Base-by-base conservation (phyloP, 1,284 basidiomycete species). In the Cutaneotrichosporon daszewskae region DNA sequence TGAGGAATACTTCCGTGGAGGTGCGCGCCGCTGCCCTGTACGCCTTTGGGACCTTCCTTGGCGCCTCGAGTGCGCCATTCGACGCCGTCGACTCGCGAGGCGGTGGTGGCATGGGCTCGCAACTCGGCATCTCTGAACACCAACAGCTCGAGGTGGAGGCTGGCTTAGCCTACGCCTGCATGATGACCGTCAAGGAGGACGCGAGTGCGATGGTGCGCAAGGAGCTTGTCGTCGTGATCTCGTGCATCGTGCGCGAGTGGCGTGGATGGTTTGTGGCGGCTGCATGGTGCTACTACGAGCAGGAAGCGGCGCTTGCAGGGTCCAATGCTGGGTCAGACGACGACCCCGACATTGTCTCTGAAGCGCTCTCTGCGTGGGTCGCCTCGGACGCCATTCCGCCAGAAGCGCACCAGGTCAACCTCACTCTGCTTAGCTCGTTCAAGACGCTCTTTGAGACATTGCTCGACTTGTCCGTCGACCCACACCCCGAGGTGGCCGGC, bases 201-300 rank as follows among this genome's bases (percentile, higher is more conserved):
- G 94, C 88, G 3, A 91, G 87, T 51, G 94, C 95, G 0, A 87
- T 96, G 80, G 92, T 94, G 7, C 77, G 95, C 51, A 96, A 96
- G 71, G 95, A 98, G 68, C 75, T 97, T 11, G 77, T 97, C 27
- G 81, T 96, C 27, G 78, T 97, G 31, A 83, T 97, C 40, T 92
- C 87, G 57, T 89, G 89, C 56, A 75, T 98, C 18, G 91, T 94
- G 13, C 86, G 89, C 64, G 91, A 96, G 69, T 97, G 92, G 87
- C 76, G 89, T 48, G 92, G 94, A 10, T 90, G 90, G 74, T 91
- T 97, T 58, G 87, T 94, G 36, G 82, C 92, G 25, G 94, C 92
- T 43, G 91, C 94, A 1, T 97, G 94, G 89, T 73, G 89, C 20
- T 91, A 92, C 72, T 89, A 87, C 82, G 86, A 94, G 55, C 64